These are phyloP conservation scores for Pseudogymnoascus sp. DNA, from an alignment of 2,329 filamentous ascomycete species.

Conservation along the genomic window DNA sequence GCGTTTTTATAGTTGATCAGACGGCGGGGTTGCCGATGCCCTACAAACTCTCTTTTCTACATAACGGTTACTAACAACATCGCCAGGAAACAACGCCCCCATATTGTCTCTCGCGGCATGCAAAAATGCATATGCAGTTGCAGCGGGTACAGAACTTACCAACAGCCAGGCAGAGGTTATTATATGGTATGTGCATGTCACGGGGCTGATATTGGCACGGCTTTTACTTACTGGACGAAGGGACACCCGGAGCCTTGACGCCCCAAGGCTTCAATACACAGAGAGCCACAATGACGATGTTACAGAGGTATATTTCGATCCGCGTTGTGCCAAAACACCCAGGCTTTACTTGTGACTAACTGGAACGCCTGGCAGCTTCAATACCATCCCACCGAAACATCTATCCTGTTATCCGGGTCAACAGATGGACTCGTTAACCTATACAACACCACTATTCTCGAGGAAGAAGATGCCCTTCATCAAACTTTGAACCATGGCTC, in stretches of 20 bases:
- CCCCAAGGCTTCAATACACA: conserved; percentile 47
- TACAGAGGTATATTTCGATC: conserved; percentile 41
- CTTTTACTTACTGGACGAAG: conserved; percentile 35
- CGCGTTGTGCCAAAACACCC: conserved; percentile 9
- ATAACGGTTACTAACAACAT: conserved; percentile 1
- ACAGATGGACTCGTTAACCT: conserved; percentile 75
- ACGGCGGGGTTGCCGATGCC: neutral
- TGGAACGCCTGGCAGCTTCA: conserved; percentile 36
- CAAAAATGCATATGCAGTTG: conserved; percentile 50
- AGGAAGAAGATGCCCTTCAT: conserved; percentile 71
- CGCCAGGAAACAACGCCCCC: conserved; percentile 39
- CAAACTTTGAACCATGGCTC: conserved; percentile 73
- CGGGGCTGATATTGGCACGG: conserved; percentile 56
- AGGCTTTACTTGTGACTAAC: conserved; percentile 23
- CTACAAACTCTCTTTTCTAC: neutral
- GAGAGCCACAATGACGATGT: conserved; percentile 64
- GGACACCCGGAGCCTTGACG: conserved; percentile 48
- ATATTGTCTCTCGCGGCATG: conserved; percentile 61
- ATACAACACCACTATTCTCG: conserved; percentile 61
- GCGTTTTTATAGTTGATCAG: neutral
- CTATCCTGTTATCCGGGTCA: conserved; percentile 65
- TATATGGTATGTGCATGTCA: conserved; percentile 52
- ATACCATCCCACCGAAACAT: conserved; percentile 53
- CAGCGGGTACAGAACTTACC: conserved; percentile 65
- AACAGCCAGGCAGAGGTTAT: conserved; percentile 55